phyloP scores from a whole-genome alignment of 768 basidiomycete genomes.

The Serendipita vermifera region DNA sequence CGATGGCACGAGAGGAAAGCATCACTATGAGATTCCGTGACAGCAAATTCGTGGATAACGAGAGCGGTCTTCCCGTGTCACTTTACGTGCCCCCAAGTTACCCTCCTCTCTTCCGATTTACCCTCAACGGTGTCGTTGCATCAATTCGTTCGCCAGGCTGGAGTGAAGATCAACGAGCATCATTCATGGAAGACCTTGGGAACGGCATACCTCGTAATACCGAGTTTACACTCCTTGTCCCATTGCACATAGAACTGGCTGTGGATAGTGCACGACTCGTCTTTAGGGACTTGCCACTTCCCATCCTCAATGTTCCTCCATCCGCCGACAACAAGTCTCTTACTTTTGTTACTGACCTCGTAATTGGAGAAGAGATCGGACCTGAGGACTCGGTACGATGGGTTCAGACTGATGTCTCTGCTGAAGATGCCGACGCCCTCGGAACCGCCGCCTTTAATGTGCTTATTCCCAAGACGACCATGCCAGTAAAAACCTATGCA shows the following conservation, averaged over 20 bases:
- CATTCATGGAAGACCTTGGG: constrained; percentile 57
- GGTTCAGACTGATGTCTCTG: constrained; percentile 53
- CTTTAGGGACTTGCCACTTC: constrained; percentile 81
- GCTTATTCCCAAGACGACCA: constrained; percentile 75
- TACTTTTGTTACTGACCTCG: constrained; percentile 61
- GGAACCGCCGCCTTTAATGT: constrained; percentile 44
- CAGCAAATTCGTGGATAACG: constrained; percentile 12
- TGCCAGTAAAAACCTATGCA: constrained; percentile 90
- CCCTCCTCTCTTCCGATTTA: constrained; percentile 61
- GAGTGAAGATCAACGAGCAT: constrained; percentile 36
- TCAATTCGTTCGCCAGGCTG: constrained; percentile 49
- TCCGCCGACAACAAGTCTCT: constrained; percentile 34
- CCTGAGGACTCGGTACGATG: constrained; percentile 52
- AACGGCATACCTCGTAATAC: constrained; percentile 54
- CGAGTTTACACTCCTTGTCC: constrained; percentile 66
- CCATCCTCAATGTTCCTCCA: constrained; percentile 60
- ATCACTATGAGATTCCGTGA: constrained; percentile 36
- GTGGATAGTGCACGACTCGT: constrained; percentile 46
- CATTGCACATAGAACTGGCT: constrained; percentile 62
- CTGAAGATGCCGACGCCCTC: constrained; percentile 37
- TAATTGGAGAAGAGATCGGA: constrained; percentile 81
- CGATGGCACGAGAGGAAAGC: constrained; percentile 30
- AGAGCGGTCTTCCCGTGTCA: constrained; percentile 20
- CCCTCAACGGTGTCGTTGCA: constrained; percentile 46
- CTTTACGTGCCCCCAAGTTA: constrained; percentile 25